Evolutionary conservation across 202 grass and related monocot species (phyloP), one percentile per base, ranked within the genome.

Genomic region (Eragrostis tef): DNA sequence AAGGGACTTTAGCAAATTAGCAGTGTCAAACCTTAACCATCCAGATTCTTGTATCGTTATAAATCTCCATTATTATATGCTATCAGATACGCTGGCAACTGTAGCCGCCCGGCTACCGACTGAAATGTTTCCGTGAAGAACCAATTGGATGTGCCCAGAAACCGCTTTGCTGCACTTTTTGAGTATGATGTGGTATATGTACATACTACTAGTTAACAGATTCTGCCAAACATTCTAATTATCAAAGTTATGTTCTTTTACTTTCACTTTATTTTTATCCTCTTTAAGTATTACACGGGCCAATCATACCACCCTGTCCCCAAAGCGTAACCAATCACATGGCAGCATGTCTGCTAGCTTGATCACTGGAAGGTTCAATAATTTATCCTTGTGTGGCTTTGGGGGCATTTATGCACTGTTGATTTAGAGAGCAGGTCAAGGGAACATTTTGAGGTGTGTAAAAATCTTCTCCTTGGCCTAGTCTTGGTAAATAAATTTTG

Each of bases 291-390:
- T 82, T 78, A 63, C 83, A 86, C 67, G 87, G 72, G 34, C 87
- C 87, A 82, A 89, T 86, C 87, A 89, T 86, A 89, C 57, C 87
- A 22, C 31, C 31, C 50, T 16, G 83, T 31, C 50, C 66, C 67
- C 79, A 86, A 82, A 86, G 83, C 26, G 53, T 74, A 68, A 68
- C 79, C 87, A 83, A 86, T 83, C 87, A 86, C 87, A 86, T 79
- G 83, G 87, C 52, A 58, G 46, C 39, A 24, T 49, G 72, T 57
- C 76, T 60, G 29, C 42, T 64, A 27, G 70, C 76, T 84, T 75
- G 53, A 72, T 22, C 46, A 57, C 54, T 58, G 64, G 66, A 81
- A 81, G 65, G 72, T 73, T 43, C 58, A 85, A 81, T 85, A 72
- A 77, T 89, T 71, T 81, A 85, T 81, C 71, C 77, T 81, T 67